Conservation (phyloP, 805 yeast species). For the Pichia exigua region DNA sequence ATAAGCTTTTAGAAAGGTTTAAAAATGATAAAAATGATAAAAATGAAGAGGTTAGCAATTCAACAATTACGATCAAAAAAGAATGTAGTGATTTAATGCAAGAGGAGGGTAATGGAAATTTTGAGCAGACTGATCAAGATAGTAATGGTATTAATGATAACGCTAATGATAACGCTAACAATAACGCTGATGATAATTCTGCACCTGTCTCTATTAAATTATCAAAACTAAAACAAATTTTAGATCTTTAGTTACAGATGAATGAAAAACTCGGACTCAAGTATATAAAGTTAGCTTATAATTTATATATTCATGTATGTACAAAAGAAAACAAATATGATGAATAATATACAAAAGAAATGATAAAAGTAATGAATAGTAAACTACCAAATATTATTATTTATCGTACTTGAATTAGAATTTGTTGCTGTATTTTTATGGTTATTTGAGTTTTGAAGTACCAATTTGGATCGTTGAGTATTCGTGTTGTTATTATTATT, state of each 20-base stretch:
- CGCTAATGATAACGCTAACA: no score
- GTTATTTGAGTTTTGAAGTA: background rate
- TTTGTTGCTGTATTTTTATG: background rate
- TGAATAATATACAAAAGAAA: background rate
- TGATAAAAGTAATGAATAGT: background rate
- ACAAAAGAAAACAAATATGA: background rate
- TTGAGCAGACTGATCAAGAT: background rate
- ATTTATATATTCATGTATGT: background rate
- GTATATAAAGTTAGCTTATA: no score
- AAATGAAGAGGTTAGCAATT: background rate
- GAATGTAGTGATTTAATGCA: no score
- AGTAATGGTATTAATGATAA: background rate
- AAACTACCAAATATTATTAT: conserved; percentile 2
- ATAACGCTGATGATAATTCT: background rate
- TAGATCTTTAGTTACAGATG: background rate
- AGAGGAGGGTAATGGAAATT: background rate
- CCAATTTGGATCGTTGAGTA: background rate
- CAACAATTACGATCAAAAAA: no score
- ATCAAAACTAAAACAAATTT: conserved; percentile 1
- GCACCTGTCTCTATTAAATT: background rate
- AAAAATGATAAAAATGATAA: background rate
- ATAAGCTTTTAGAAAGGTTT: background rate
- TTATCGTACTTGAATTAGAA: background rate
- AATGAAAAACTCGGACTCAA: no score
- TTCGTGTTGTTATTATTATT: conserved; percentile 1